Evolutionary conservation across 257 asterid genomes (phyloP).

Genomic region (Linderniella brevidens): DNA sequence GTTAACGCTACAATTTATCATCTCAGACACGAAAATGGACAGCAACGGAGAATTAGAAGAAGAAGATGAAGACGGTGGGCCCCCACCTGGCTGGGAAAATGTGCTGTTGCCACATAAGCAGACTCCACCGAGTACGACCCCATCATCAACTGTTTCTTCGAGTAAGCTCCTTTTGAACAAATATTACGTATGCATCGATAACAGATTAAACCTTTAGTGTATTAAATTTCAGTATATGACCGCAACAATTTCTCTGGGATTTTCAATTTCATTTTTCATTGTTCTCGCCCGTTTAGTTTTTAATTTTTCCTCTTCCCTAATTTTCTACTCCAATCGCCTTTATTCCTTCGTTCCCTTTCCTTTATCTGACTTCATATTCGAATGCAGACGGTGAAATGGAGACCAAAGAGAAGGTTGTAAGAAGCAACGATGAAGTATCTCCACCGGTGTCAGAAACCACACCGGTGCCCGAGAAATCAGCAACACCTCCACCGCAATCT

Average conservation of each 20-base stretch:
- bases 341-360: too few relatives aligned
- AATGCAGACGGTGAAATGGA: conserved; percentile 27
- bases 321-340: too few relatives aligned
- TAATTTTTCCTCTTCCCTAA: too few relatives aligned
- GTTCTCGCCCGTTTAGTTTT: too few relatives aligned
- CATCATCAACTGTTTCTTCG: conserved; percentile 19
- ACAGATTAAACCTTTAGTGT: too few relatives aligned
- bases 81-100: conserved; percentile 61
- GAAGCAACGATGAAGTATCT: conserved; percentile 19
- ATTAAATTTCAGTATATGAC: too few relatives aligned
- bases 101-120: conserved; percentile 17
- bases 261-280: too few relatives aligned
- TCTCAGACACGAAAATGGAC: conserved; percentile 24
- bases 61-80: conserved; percentile 22
- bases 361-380: conserved; percentile 12
- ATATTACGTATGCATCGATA: too few relatives aligned
- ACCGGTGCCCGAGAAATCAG: conserved; percentile 21
- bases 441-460: conserved; percentile 17
- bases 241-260: too few relatives aligned
- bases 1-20: conserved; percentile 9
- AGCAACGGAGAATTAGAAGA: conserved; percentile 26
- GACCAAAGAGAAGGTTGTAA: conserved; percentile 15
- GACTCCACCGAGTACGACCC: conserved; percentile 22
- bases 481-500: conserved; percentile 22
- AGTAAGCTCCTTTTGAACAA: conserved; percentile 24